These are phyloP conservation scores for Penicillium sp. DNA, from an alignment of 2,329 filamentous ascomycete genomes.

Conservation along the genomic window DNA sequence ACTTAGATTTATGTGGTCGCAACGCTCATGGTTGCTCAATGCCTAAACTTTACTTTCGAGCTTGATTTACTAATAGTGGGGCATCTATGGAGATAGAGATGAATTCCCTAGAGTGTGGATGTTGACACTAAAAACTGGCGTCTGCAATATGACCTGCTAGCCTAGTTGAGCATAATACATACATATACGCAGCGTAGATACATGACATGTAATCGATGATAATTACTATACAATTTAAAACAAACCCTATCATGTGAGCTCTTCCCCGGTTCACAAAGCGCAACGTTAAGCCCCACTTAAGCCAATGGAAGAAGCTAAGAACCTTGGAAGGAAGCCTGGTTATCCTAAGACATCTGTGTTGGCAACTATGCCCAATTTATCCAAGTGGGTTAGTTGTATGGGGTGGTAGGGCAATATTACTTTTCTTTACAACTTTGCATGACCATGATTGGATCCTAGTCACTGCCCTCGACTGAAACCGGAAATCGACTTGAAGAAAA, in stretches of 20 bases:
- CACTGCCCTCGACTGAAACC: neutral
- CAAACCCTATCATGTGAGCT: constrained; percentile 18
- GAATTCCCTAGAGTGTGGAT: neutral
- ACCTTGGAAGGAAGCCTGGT: constrained; percentile 21
- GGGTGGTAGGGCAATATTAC: neutral
- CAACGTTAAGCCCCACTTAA: constrained; percentile 20
- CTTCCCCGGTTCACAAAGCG: constrained; percentile 12
- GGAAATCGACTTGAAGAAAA: neutral
- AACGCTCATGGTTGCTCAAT: constrained; percentile 1
- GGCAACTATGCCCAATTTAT: neutral
- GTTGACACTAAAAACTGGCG: constrained; percentile 2
- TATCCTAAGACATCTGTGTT: constrained; percentile 14
- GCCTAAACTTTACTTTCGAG: neutral
- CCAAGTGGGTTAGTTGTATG: neutral
- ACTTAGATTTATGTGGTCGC: neutral
- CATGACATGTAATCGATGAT: neutral
- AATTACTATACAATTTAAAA: constrained; percentile 2
- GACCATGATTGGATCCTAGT: neutral
- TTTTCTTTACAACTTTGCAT: neutral
- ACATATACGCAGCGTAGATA: no score
- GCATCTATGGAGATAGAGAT: no score
- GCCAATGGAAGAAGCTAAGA: constrained; percentile 26
- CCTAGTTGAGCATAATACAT: constrained; percentile 11
- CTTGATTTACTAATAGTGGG: neutral
- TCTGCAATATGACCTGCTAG: constrained; percentile 11